Evolutionary conservation across 768 basidiomycete genomes (phyloP), one percentile per base, ranked within the genome.

Genomic region (Trametes maxima): DNA sequence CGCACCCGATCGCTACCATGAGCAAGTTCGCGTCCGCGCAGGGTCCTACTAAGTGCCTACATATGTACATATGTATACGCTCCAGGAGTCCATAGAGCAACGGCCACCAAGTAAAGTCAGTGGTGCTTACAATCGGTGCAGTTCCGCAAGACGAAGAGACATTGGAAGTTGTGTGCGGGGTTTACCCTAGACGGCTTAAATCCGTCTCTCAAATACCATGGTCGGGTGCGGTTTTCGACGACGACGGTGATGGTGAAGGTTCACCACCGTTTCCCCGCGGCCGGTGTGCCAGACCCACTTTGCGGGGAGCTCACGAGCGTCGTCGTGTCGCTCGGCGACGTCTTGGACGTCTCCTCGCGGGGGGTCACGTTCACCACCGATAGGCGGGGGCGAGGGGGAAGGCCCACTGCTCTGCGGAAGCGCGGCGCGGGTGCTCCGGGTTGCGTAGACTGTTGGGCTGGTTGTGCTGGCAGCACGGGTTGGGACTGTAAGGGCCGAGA

Each of bases 371-470:
- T 52, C 57, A 39, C 52, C 21, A 57, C 17, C 43, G 35, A 25
- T 21, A 69, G 56, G 33, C 67, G 67, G 13, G 73, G 74, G 45
- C 69, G 60, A 8, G 69, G 39, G 19, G 74, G 74, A 19, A 74
- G 55, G 16, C 72, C 72, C 10, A 69, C 65, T 14, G 63, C 58
- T 13, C 63, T 57, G 33, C 57, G 51, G 55, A 65, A 62, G 50
- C 62, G 59, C 21, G 62, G 50, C n/a, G 57, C n/a, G 21, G 56
- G 53, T 24, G 22, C 17, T 36, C 3, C 44, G n/a, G 44, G 36
- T 44, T 50, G 47, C 14, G 45, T n/a, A 16, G 37, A n/a, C 37
- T 21, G 28, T 42, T 10, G 33, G 6, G 42, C 14, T 33, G 35
- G 52, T 36, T 44, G 45, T 28, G 28, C 33, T 11, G 52, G 51